These are phyloP conservation scores for Pseudohyphozyma bogoriensis DNA, from an alignment of 768 basidiomycete species.

Conservation along the genomic window DNA sequence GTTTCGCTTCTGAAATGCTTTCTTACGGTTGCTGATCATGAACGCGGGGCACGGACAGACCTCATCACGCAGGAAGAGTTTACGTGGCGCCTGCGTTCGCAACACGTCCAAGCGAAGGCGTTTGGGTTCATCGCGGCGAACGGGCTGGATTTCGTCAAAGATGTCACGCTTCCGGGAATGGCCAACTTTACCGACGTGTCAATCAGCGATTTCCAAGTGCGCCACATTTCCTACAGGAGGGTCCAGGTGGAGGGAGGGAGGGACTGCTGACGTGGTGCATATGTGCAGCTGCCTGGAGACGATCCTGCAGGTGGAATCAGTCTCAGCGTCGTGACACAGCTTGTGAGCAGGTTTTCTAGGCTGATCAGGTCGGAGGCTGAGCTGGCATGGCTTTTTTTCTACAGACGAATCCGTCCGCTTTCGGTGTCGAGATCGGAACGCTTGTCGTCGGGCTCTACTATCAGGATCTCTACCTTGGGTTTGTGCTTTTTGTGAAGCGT, in stretches of 20 bases:
- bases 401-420: slow-evolving; percentile 41
- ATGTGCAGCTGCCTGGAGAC: slow-evolving; percentile 52
- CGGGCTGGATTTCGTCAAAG: slow-evolving; percentile 56
- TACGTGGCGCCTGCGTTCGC: slow-evolving; percentile 54
- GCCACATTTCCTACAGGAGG: slow-evolving; percentile 1
- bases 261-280: background rate
- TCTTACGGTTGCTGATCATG: background rate
- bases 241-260: background rate
- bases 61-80: slow-evolving; percentile 61
- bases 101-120: slow-evolving; percentile 55
- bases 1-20: background rate
- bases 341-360: slow-evolving; percentile 49
- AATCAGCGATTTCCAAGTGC: slow-evolving; percentile 52
- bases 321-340: slow-evolving; percentile 49
- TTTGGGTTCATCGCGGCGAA: slow-evolving; percentile 53
- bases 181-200: slow-evolving; percentile 39
- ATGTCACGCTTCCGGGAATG: background rate
- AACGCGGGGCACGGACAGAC: no score
- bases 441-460: slow-evolving; percentile 56
- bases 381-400: no score
- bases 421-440: slow-evolving; percentile 58
- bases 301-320: slow-evolving; percentile 58
- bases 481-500: background rate
- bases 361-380: no score
- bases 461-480: slow-evolving; percentile 37